Percentiles rank a stretch among this genome's conserved stretches.
These are phyloP conservation scores for Neonectria hederae DNA, from an alignment of 2,329 filamentous ascomycete genomes.

Conservation along the genomic window DNA sequence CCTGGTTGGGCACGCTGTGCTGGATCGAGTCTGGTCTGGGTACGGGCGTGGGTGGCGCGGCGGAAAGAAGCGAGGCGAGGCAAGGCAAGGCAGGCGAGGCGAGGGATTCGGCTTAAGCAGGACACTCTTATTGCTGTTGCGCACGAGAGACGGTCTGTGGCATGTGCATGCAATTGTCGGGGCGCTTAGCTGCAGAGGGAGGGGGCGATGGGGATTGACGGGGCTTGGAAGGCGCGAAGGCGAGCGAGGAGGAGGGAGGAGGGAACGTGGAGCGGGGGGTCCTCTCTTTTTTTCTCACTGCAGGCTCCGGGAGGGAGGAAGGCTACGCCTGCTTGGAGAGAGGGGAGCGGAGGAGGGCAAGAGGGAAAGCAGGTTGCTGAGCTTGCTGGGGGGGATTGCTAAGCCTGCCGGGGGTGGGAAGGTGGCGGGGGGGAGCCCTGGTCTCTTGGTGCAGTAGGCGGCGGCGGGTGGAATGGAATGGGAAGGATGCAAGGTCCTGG, in stretches of 20 bases:
- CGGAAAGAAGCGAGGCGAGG: conserved; percentile 54
- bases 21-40: conserved; percentile 51
- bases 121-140: conserved; percentile 36
- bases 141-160: conserved; percentile 27
- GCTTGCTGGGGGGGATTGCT: conserved; percentile 17
- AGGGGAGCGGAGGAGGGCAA: not conserved
- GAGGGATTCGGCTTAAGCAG: conserved; percentile 35
- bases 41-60: conserved; percentile 43
- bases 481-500: conserved; percentile 36
- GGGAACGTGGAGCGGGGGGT: conserved; percentile 35
- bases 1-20: conserved; percentile 60
- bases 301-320: not conserved
- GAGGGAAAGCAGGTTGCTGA: not conserved
- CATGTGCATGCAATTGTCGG: conserved; percentile 44
- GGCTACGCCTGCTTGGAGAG: conserved; percentile 9
- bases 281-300: conserved; percentile 12
- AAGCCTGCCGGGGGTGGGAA: conserved; percentile 13
- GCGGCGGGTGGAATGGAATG: conserved; percentile 26
- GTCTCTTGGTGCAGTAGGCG: conserved; percentile 12
- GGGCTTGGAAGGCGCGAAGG: conserved; percentile 22
- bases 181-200: conserved; percentile 41
- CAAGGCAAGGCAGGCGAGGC: conserved; percentile 40
- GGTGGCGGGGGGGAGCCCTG: conserved; percentile 23
- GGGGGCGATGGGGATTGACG: conserved; percentile 34
- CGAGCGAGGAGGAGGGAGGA: conserved; percentile 29